These are phyloP conservation scores for Penstemon eatonii DNA, from an alignment of 257 asterid species.

Conservation along the genomic window DNA sequence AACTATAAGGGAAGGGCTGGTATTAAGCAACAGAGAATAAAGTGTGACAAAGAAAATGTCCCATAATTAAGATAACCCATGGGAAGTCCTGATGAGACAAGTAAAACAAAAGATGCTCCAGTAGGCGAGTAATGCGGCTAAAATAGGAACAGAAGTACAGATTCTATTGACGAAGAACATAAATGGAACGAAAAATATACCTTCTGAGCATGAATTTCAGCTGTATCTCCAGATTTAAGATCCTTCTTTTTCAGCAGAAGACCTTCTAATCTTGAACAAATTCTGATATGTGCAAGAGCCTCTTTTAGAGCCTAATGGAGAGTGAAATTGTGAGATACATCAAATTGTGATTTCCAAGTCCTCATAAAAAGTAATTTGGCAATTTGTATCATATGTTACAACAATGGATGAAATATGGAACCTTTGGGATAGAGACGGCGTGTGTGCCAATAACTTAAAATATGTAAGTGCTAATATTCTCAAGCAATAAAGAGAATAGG, in stretches of 20 bases:
- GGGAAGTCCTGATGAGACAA: constrained; percentile 4
- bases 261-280: constrained; percentile 83
- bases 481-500: neutral
- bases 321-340: constrained; percentile 29
- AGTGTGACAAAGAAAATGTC: constrained; percentile 8
- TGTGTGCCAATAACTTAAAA: constrained; percentile 6
- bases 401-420: constrained; percentile 8
- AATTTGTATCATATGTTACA: constrained; percentile 5
- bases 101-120: constrained; percentile 8
- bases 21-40: neutral
- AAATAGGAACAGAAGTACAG: neutral
- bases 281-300: constrained; percentile 81
- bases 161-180: constrained; percentile 4
- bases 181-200: constrained; percentile 35
- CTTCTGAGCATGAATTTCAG: constrained; percentile 87
- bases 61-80: constrained; percentile 6
- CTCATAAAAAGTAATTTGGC: constrained; percentile 2
- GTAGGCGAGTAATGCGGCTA: constrained; percentile 2
- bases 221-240: constrained; percentile 73
- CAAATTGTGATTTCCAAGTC: constrained; percentile 28
- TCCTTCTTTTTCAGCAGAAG: constrained; percentile 76
- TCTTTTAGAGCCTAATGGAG: constrained; percentile 66
- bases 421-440: constrained; percentile 12
- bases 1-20: neutral
- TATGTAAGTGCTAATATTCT: neutral